Conservation (phyloP, 2,329 filamentous ascomycete species). For the Hymenoscyphus repandus region DNA sequence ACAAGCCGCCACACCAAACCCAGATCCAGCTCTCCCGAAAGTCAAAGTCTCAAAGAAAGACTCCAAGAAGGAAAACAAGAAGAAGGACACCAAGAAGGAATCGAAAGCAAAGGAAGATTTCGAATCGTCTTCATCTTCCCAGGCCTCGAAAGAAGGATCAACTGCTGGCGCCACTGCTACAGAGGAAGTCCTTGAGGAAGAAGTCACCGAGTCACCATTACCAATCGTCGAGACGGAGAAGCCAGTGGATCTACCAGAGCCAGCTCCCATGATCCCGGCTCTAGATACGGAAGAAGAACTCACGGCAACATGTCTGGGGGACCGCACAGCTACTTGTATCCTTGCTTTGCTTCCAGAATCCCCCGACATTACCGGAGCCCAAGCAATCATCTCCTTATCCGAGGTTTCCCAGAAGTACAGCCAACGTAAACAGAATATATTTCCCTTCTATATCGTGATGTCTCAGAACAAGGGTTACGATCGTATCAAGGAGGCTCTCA, state of each 20-base stretch:
- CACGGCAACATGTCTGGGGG: conserved; percentile 64
- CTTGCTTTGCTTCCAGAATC: conserved; percentile 62
- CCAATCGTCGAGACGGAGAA: conserved; percentile 34
- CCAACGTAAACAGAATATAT: conserved; percentile 60
- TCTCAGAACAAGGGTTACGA: conserved; percentile 52
- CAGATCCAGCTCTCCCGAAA: conserved; percentile 56
- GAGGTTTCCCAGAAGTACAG: conserved; percentile 73
- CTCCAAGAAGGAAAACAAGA: conserved; percentile 16
- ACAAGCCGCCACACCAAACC: conserved; percentile 73
- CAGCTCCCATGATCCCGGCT: conserved; percentile 58
- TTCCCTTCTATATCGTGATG: conserved; percentile 78
- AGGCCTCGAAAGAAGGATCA: conserved; percentile 43
- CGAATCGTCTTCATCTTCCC: conserved; percentile 45
- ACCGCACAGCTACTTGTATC: conserved; percentile 77
- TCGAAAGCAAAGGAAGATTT: conserved; percentile 40
- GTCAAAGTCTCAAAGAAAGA: conserved; percentile 39
- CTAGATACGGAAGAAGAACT: conserved; percentile 61
- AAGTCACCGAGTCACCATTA: conserved; percentile 45
- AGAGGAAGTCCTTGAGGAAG: conserved; percentile 43
- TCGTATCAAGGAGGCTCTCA: conserved; percentile 55
- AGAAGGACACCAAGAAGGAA: conserved; percentile 31
- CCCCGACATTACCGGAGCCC: conserved; percentile 35
- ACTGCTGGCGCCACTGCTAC: conserved; percentile 43
- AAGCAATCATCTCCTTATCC: conserved; percentile 59
- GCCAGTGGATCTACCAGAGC: conserved; percentile 43